A percentile compares a stretch with the other conserved stretches of the same genome.
Evolutionary conservation across 1,284 basidiomycete species (phyloP).

Genomic region (Calocybe gambosa): DNA sequence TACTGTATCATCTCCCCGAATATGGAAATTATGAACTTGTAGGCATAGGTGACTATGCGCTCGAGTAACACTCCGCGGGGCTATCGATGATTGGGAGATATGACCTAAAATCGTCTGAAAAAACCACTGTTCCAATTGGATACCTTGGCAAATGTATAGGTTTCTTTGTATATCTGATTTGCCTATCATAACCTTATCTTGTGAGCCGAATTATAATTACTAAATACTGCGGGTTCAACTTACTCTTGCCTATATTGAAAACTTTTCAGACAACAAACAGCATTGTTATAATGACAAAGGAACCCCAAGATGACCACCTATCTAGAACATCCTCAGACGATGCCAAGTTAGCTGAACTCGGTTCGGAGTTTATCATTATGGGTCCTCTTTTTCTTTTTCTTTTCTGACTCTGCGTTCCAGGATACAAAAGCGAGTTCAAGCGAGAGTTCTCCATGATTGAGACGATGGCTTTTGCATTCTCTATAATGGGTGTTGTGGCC

Average conservation of each 20-base stretch:
- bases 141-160: no score
- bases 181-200: background rate
- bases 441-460: slow-evolving; percentile 73
- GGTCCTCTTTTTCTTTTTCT: background rate
- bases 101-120: no score
- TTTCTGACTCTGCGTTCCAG: slow-evolving; percentile 18
- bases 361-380: background rate
- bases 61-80: no score
- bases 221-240: background rate
- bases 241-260: background rate
- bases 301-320: background rate
- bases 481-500: slow-evolving; percentile 70
- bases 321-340: background rate
- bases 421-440: slow-evolving; percentile 72
- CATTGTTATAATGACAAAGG: background rate
- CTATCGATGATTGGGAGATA: no score
- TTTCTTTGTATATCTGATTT: no score
- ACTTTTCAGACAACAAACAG: background rate
- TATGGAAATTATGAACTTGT: no score
- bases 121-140: no score
- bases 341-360: slow-evolving; percentile 2
- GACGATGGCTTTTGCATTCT: slow-evolving; percentile 65
- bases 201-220: background rate
- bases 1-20: no score
- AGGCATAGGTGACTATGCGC: no score